These are phyloP conservation scores for Galeopsis tetrahit DNA, from an alignment of 257 asterid species.

Conservation along the genomic window DNA sequence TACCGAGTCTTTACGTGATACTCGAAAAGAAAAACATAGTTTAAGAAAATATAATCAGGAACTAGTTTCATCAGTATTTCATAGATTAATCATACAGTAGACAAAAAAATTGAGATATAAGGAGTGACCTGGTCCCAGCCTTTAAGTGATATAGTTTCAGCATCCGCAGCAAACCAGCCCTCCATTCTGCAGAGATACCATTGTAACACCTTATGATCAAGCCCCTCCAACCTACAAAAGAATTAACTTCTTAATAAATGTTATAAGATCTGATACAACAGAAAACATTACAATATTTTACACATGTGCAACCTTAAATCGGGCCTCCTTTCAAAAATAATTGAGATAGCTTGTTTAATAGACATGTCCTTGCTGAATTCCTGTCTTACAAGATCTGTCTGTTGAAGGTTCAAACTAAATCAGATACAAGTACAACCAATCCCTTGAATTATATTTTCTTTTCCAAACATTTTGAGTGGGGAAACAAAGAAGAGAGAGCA, in stretches of 20 bases:
- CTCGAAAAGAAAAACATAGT: background rate
- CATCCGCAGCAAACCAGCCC: constrained; percentile 99
- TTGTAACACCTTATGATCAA: constrained; percentile 78
- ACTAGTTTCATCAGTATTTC: constrained; percentile 17
- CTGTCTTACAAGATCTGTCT: constrained; percentile 76
- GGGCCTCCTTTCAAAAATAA: constrained; percentile 82
- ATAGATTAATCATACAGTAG: background rate
- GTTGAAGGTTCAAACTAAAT: constrained; percentile 33
- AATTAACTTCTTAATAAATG: constrained; percentile 17
- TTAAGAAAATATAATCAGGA: constrained; percentile 14
- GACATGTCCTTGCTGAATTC: constrained; percentile 82
- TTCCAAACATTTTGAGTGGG: background rate
- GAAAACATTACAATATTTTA: background rate
- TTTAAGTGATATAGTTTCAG: constrained; percentile 89
- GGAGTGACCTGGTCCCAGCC: constrained; percentile 87
- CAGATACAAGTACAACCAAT: constrained; percentile 17
- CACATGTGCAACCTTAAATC: constrained; percentile 67
- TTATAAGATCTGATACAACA: background rate
- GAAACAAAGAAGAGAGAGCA: constrained; percentile 2
- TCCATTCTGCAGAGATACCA: constrained; percentile 99
- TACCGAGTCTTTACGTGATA: background rate
- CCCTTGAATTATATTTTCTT: background rate
- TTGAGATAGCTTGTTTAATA: constrained; percentile 75
- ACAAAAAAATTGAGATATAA: constrained; percentile 20
- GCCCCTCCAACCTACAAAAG: constrained; percentile 75